phyloP scores from a whole-genome alignment of 768 basidiomycete species.

The Suillus fuscotomentosus region DNA sequence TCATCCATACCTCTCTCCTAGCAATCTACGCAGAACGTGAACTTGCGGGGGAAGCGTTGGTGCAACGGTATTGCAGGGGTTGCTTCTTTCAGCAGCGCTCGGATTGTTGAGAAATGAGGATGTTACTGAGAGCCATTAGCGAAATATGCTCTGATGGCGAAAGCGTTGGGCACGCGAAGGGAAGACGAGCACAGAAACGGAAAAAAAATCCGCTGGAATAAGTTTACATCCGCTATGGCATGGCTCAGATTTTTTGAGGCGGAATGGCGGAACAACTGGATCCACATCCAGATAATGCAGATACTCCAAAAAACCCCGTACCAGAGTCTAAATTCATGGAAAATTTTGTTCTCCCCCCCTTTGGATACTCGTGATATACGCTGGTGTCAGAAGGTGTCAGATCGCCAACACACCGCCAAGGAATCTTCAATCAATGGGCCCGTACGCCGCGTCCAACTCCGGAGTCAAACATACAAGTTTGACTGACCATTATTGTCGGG shows the following conservation, averaged over 20 bases:
- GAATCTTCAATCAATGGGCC: neutral
- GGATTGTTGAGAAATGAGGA: constrained; percentile 14
- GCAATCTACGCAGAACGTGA: neutral
- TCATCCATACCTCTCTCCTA: constrained; percentile 12
- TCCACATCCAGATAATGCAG: neutral
- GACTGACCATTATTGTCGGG: neutral
- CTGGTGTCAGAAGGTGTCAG: neutral
- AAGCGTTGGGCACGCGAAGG: constrained; percentile 13
- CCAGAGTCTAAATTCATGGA: constrained; percentile 9
- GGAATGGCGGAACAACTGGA: constrained; percentile 1
- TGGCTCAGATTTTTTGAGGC: constrained; percentile 3
- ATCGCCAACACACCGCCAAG: neutral
- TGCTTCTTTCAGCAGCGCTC: constrained; percentile 15
- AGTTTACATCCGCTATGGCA: constrained; percentile 29
- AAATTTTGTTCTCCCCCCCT: constrained; percentile 17
- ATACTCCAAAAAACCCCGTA: constrained; percentile 15
- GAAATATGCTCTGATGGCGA: constrained; percentile 11
- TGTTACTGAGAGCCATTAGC: constrained; percentile 23
- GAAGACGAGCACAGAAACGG: constrained; percentile 24
- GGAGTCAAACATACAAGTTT: neutral
- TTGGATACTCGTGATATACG: constrained; percentile 11
- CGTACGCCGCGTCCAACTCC: neutral
- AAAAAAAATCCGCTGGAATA: constrained; percentile 22
- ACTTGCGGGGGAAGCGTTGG: neutral
- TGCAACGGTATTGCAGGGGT: constrained; percentile 3